Conservation (phyloP, 768 basidiomycete species). For the Lactifluus pinguis region DNA sequence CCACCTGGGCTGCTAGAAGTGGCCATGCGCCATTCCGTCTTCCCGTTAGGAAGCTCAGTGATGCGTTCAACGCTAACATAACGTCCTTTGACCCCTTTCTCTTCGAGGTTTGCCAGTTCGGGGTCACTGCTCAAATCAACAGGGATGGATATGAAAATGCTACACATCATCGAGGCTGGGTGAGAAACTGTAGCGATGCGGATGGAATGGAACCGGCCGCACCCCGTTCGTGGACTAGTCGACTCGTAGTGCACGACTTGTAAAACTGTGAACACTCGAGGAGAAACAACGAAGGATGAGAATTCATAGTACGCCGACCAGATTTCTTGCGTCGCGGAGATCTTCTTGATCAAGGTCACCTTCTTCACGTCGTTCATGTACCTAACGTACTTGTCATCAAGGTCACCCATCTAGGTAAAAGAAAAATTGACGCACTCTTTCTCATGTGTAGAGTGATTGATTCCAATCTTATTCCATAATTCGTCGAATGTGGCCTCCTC, state of each 20-base stretch:
- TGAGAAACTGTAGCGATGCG: not conserved
- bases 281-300: constrained; percentile 50
- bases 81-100: constrained; percentile 53
- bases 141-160: constrained; percentile 50
- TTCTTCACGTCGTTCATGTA: constrained; percentile 59
- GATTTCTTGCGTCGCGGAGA: constrained; percentile 55
- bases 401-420: not conserved
- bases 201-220: constrained; percentile 20
- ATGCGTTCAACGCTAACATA: constrained; percentile 66
- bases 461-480: constrained; percentile 60
- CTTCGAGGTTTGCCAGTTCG: constrained; percentile 52
- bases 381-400: constrained; percentile 28
- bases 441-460: constrained; percentile 60
- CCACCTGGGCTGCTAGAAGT: constrained; percentile 68
- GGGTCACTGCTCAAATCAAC: constrained; percentile 52
- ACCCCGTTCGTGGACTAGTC: constrained; percentile 50
- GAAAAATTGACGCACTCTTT: constrained; percentile 40
- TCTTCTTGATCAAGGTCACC: constrained; percentile 48
- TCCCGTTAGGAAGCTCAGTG: constrained; percentile 51
- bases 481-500: constrained; percentile 67
- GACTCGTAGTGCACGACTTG: constrained; percentile 51
- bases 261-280: constrained; percentile 67
- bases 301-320: constrained; percentile 72
- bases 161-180: constrained; percentile 5
- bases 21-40: constrained; percentile 73